Evolutionary conservation across 2,329 filamentous ascomycete species (phyloP).

Genomic region (Xylariaceae sp.): DNA sequence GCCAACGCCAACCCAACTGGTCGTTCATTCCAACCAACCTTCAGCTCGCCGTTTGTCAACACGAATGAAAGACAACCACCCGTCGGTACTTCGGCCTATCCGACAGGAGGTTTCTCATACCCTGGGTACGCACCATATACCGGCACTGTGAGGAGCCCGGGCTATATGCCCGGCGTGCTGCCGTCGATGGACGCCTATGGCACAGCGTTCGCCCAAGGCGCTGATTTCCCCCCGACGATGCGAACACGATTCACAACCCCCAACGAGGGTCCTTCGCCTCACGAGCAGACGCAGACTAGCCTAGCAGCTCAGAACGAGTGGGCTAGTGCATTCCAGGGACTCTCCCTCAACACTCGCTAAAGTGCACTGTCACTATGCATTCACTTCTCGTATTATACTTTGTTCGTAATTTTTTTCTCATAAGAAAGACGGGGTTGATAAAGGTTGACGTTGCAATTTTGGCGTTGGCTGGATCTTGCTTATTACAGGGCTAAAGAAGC

Average conservation of each 20-base stretch:
- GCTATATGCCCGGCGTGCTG: conserved; percentile 37
- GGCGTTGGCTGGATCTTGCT: conserved; percentile 25
- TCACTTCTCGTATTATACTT: conserved; percentile 31
- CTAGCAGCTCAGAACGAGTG: conserved; percentile 52
- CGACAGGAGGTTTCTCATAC: conserved; percentile 36
- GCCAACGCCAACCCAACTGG: conserved; percentile 33
- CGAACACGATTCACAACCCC: conserved; percentile 35
- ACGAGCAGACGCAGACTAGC: conserved; percentile 25
- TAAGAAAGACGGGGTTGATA: conserved; percentile 18
- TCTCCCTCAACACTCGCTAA: conserved; percentile 63
- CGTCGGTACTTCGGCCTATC: conserved; percentile 35
- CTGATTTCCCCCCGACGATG: conserved; percentile 42
- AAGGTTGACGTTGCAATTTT: conserved; percentile 23
- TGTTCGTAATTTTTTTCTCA: conserved; percentile 20
- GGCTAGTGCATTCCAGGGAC: conserved; percentile 60
- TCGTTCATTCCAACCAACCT: conserved; percentile 40
- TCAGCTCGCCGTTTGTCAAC: conserved; percentile 37
- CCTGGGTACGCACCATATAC: conserved; percentile 41
- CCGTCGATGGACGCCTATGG: conserved; percentile 39
- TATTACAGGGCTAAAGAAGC: conserved; percentile 24
- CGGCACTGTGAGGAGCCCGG: conserved; percentile 34
- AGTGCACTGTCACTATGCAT: conserved; percentile 15
- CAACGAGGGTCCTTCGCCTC: conserved; percentile 30
- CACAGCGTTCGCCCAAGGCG: conserved; percentile 34
- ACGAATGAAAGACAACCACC: conserved; percentile 39